Evolutionary conservation across 2,329 filamentous ascomycete species (phyloP), one percentile per base, ranked within the genome.

Genomic region (Coniella vitis): DNA sequence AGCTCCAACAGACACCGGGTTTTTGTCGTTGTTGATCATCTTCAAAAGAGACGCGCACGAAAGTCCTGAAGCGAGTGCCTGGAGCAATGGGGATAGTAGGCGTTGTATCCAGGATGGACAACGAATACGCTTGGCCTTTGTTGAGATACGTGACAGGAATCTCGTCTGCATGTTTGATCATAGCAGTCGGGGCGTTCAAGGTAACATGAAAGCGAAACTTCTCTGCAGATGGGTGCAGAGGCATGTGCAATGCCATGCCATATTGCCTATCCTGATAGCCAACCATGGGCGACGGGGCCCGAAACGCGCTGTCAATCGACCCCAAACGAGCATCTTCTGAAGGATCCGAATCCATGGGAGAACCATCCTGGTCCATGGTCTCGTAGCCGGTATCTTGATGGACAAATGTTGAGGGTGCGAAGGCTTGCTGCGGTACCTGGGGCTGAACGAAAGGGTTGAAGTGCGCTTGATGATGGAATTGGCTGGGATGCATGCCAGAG

Each of bases 71-170:
- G 56, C 79, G 85, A 13, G 84, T 73, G 8, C 81, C 83, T 4
- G 76, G 76, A 0, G 71, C 65, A 31, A 78, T 69, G 2, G 79
- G 75, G 4, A 83, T 68, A 1, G 76, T 72, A 2, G 85, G 79
- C 5, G 75, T 73, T 0, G 86, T 93, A 62, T 98, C 93, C 40
- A 86, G 73, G 22, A 98, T 78, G 2, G 87, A 86, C 16, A 98
- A 73, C 0, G 87, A 87, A 64, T 98, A 98, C 14, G 90, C 88
- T 64, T 97, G 91, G 20, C 91, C 90, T 67, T 97, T 97, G 71
- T 98, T 98, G 16, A 98, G 78, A 63, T 98, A 98, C 0, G 91
- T 96, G n/a, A 97, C 81, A 0, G 93, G 93, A 20, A 97, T 94
- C 64, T 97, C 91, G 52, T 94, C 86, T 1, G 82, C 69, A 54